Evolutionary conservation across 768 basidiomycete species (phyloP), one percentile per base, ranked within the genome.

Genomic region (Omphalotus guepiniiformis): DNA sequence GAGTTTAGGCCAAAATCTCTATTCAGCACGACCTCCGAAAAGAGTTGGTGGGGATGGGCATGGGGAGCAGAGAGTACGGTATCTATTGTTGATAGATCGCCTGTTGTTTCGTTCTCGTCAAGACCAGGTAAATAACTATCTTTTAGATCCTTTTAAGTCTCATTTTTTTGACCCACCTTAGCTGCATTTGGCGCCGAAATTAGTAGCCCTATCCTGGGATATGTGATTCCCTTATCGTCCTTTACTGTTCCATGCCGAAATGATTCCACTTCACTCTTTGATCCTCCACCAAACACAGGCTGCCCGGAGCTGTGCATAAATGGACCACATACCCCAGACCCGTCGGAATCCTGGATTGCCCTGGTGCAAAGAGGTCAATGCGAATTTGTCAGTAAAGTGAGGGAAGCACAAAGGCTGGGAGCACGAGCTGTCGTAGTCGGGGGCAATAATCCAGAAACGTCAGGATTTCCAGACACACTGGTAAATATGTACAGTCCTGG

Each of bases 401-500:
- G 85, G 39, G 80, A 82, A 55, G 86, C 83, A 6, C 77, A 82
- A 59, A 62, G 73, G 36, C 69, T 90, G 18, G 93, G 93, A 8
- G 93, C 94, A 4, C 79, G 72, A 56, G 95, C 85, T 3, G 84
- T 96, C 38, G 83, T 98, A n/a, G 90, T 98, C 6, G 95, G 94
- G 29, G 94, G 94, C 28, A 76, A 83, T 54, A 72, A 83, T 56
- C 83, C 83, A 16, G 78, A 75, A 16, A 58, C 35, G 30, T 23
- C 36, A 13, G 88, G 82, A 6, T 76, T 77, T 53, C 79, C 92
- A 28, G 85, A 93, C 59, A 74, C 79, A 22, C 72, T 96, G 51
- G 76, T 93, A 43, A 92, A 88, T 57, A 94, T 96, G 90, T 96
- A 88, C 67, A 89, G 86, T 63, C 88, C 88, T 65, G 87, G 93